Percentiles rank a stretch among this genome's conserved stretches.
phyloP scores from a whole-genome alignment of 164 flowering plant genomes.

The Dillenia suffruticosa region DNA sequence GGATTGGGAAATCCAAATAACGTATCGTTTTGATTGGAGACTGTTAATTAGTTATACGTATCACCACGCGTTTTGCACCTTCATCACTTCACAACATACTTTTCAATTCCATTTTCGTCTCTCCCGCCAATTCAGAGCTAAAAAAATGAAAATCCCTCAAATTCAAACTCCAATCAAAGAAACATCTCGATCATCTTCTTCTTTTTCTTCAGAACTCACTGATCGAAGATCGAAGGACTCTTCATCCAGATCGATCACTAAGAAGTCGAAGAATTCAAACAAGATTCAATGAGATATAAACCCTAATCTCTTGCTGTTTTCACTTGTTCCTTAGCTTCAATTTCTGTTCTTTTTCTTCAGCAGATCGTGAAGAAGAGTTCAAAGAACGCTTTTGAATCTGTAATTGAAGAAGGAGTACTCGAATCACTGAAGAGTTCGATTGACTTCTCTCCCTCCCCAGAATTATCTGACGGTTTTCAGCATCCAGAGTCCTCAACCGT shows the following conservation, averaged over 20 bases:
- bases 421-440: constrained; percentile 2
- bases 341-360: not conserved
- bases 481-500: constrained; percentile 6
- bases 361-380: constrained; percentile 26
- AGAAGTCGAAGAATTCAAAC: constrained; percentile 11
- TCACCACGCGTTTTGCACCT: no score
- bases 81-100: no score
- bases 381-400: constrained; percentile 9
- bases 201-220: constrained; percentile 4
- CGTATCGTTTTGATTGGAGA: no score
- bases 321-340: not conserved
- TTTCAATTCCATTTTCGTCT: not conserved
- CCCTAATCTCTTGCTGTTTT: not conserved
- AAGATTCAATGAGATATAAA: constrained; percentile 11
- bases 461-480: constrained; percentile 5
- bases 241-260: constrained; percentile 8
- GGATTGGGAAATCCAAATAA: no score
- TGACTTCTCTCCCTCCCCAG: constrained; percentile 11
- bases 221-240: constrained; percentile 18
- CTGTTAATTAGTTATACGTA: no score
- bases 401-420: constrained; percentile 10
- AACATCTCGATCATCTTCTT: not conserved
- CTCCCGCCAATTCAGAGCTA: constrained; percentile 18
- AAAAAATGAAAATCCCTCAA: constrained; percentile 18
- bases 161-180: constrained; percentile 31